phyloP scores from a whole-genome alignment of 345 rosid species.

The Aquilaria yunnanensis region DNA sequence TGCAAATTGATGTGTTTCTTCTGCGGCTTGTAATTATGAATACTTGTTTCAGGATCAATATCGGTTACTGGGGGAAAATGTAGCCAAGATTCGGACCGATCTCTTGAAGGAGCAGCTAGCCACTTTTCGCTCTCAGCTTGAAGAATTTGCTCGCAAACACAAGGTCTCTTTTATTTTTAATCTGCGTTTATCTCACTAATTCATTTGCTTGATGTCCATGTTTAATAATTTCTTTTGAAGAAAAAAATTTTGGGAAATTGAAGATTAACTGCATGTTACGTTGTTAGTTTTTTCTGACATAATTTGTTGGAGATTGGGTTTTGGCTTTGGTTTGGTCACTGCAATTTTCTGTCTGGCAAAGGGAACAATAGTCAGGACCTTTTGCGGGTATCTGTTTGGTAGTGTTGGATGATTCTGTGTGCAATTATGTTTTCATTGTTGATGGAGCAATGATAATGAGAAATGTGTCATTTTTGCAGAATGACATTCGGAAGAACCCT shows the following conservation, averaged over 20 bases:
- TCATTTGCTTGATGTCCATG: background rate
- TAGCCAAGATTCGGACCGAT: conserved; percentile 77
- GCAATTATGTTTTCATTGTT: too few species aligned
- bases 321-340: background rate
- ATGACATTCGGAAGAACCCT: conserved; percentile 75
- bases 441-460: too few species aligned
- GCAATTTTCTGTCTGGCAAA: too few species aligned
- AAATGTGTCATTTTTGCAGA: conserved; percentile 33
- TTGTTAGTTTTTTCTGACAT: background rate
- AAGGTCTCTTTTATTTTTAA: conserved; percentile 38
- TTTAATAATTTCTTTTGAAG: background rate
- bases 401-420: too few species aligned
- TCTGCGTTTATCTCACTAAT: background rate
- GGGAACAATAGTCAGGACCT: too few species aligned
- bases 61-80: conserved; percentile 82
- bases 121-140: conserved; percentile 79
- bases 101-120: conserved; percentile 96
- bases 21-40: background rate
- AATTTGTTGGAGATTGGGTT: background rate
- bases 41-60: conserved; percentile 53
- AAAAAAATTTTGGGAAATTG: background rate
- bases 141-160: conserved; percentile 90
- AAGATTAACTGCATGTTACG: background rate
- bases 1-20: background rate
- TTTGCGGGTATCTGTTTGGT: too few species aligned